Conservation (phyloP, 108 stramenopile species). For the Cylindrotheca fusiformis region DNA sequence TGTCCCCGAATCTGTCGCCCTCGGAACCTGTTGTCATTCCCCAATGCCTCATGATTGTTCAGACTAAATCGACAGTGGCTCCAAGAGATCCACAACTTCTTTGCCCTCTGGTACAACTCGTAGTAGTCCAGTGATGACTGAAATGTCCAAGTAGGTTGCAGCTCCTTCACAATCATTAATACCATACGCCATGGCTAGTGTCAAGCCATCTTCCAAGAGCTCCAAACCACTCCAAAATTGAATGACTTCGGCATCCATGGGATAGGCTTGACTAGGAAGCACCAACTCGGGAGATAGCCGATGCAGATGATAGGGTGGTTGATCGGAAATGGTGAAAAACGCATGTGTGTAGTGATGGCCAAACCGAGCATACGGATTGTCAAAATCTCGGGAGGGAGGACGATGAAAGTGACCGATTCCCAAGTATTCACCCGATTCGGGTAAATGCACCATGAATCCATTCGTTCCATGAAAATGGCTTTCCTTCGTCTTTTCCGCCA, state of each 20-base stretch:
- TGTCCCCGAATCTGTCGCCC: too few relatives aligned
- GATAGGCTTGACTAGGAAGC: conserved; percentile 32
- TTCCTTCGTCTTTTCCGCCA: conserved; percentile 30
- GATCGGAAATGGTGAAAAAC: conserved; percentile 42
- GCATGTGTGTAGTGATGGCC: conserved; percentile 87
- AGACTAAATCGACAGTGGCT: conserved; percentile 3
- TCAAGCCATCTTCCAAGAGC: conserved; percentile 35
- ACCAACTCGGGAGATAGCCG: conserved; percentile 73
- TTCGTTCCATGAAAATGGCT: conserved; percentile 81
- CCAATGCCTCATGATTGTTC: too few relatives aligned
- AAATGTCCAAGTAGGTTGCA: conserved; percentile 21
- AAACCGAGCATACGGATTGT: conserved; percentile 70
- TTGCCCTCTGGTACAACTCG: conserved; percentile 42
- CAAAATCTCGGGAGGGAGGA: conserved; percentile 53
- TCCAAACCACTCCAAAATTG: conserved; percentile 84
- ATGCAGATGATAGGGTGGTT: conserved; percentile 44
- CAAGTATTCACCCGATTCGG: conserved; percentile 52
- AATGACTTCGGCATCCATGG: conserved; percentile 72
- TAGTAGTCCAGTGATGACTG: conserved; percentile 27
- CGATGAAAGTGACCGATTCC: conserved; percentile 88
- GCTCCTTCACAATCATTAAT: conserved; percentile 75
- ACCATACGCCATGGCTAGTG: conserved; percentile 47
- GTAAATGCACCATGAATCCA: conserved; percentile 74
- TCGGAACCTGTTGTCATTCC: too few relatives aligned
- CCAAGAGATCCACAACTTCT: conserved; percentile 69